Base-by-base conservation (phyloP, 2,329 filamentous ascomycete genomes). In the Xenoacremonium recifei region DNA sequence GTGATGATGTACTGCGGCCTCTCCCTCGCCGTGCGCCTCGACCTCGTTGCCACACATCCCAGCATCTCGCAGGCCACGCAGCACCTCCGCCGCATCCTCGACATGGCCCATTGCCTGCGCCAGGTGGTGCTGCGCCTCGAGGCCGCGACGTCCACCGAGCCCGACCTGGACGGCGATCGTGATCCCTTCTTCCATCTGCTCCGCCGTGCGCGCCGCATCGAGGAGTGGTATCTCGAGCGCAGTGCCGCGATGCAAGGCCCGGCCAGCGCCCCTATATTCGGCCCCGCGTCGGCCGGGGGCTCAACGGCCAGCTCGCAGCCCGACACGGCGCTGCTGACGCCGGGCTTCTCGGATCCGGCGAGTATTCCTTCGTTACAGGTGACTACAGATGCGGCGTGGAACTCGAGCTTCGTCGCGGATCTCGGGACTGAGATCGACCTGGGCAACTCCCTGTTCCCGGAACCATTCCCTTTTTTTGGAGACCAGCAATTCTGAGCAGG, bases 1-100 rank as follows among this genome's bases (percentile, higher is more conserved):
- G 53, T 64, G 21, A 60, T 57, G 44, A 27, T 64, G 1, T 58
- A 64, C 20, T 64, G 62, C 15, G 59, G 55, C 3, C 47, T 62
- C 0, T 63, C 61, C 0, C 36, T 64, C 0, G 51, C 58, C 1
- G 58, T 58, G 6, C 49, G 61, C 3, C 49, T 64, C n/a, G 61
- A 64, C 27, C 51, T 64, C 4, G 39, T 63, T 2, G 60, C 60
- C 1, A 50, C 53, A 3, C 53, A 60, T 11, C 50, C 54, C 0
- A 46, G 51, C 6, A 54, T 62, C 3, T 23, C 47, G 5, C 47
- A 55, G n/a, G 43, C 48, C 4, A 54, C 59, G 3, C 51, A 52
- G 1, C 53, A 61, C 25, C 54, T 64, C 2, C 53, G 58, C 4
- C 58, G 55, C 3, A 58, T 63, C 3, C 52, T 59, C 16, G 61